These are phyloP conservation scores for Pseudopyricularia cyperi DNA, from an alignment of 2,329 filamentous ascomycete genomes.

Conservation along the genomic window DNA sequence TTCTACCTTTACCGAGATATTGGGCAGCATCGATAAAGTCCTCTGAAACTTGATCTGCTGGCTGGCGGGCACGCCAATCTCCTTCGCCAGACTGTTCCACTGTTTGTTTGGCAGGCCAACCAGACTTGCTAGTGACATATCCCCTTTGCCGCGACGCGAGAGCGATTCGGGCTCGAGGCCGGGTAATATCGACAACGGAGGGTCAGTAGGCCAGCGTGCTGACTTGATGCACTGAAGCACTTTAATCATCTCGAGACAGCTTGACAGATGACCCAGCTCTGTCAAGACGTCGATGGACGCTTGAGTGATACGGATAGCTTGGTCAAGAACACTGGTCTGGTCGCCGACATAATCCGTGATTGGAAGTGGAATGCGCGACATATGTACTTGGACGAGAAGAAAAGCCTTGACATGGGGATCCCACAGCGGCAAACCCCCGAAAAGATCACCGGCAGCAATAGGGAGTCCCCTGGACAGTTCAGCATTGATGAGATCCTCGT, in stretches of 20 bases:
- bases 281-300: constrained; percentile 88
- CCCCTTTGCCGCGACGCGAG: background rate
- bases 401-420: constrained; percentile 97
- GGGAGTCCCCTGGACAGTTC: constrained; percentile 77
- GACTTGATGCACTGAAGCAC: constrained; percentile 88
- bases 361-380: constrained; percentile 82
- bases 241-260: constrained; percentile 67
- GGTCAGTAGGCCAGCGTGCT: constrained; percentile 78
- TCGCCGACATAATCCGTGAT: constrained; percentile 97
- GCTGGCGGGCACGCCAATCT: constrained; percentile 33
- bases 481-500: constrained; percentile 93
- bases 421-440: constrained; percentile 80
- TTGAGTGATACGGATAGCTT: constrained; percentile 93
- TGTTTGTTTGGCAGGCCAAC: constrained; percentile 26
- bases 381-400: constrained; percentile 84
- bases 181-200: constrained; percentile 67
- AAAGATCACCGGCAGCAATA: constrained; percentile 23
- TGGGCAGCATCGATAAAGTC: constrained; percentile 53
- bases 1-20: constrained; percentile 48
- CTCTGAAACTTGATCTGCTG: constrained; percentile 38
- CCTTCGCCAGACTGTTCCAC: constrained; percentile 29
- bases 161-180: background rate
- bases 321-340: constrained; percentile 78
- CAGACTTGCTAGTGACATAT: constrained; percentile 24
- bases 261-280: constrained; percentile 72